phyloP scores from a whole-genome alignment of 345 rosid species.

The Euphorbia peplus region DNA sequence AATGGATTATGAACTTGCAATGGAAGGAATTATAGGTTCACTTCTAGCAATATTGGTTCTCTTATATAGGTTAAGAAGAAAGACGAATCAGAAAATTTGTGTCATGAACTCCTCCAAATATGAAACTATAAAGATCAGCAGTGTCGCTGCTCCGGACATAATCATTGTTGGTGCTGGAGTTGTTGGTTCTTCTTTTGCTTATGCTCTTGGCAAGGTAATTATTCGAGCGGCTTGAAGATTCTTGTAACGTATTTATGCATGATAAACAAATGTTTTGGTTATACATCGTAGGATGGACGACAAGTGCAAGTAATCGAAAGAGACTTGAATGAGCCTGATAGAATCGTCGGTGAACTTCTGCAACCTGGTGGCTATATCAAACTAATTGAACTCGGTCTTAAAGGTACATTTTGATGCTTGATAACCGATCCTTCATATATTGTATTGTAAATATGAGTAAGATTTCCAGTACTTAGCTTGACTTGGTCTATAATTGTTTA shows the following conservation, averaged over 20 bases:
- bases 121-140: neutral
- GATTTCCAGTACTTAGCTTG: neutral
- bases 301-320: slow-evolving; percentile 12
- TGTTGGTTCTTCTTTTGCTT: slow-evolving; percentile 3
- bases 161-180: slow-evolving; percentile 9
- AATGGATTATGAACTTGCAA: slow-evolving; percentile 6
- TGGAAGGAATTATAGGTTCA: neutral
- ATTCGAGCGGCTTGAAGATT: no score
- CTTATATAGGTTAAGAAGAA: neutral
- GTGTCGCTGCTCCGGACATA: neutral
- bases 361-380: slow-evolving; percentile 37
- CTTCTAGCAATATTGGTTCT: neutral
- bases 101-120: no score
- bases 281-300: slow-evolving; percentile 8
- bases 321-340: slow-evolving; percentile 14
- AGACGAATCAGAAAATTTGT: neutral
- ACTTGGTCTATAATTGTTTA: neutral
- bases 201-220: neutral
- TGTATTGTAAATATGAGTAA: no score
- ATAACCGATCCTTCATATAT: neutral
- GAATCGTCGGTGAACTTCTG: slow-evolving; percentile 14
- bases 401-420: slow-evolving; percentile 18
- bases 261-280: neutral
- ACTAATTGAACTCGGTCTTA: slow-evolving; percentile 35
- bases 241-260: no score